phyloP scores from a whole-genome alignment of 2,329 filamentous ascomycete genomes.

The Neofusicoccum kwambonambiense region DNA sequence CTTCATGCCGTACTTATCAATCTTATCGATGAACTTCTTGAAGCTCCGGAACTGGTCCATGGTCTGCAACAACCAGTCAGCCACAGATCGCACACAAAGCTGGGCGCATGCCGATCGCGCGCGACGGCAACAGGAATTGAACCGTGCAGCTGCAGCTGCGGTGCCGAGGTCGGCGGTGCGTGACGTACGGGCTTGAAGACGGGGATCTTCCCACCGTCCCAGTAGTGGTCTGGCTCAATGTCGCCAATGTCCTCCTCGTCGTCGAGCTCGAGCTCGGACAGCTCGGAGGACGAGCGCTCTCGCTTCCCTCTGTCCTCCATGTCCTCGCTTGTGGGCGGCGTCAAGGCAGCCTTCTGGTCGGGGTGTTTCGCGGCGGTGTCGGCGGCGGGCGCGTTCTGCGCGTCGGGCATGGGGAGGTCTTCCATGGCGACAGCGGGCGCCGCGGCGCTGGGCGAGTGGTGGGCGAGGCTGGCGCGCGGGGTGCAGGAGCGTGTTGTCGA shows the following conservation, averaged over 20 bases:
- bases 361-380: slow-evolving; percentile 26
- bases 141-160: slow-evolving; percentile 5
- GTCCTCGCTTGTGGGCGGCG: slow-evolving; percentile 54
- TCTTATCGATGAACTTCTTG: slow-evolving; percentile 82
- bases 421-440: slow-evolving; percentile 13
- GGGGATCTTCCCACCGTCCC: slow-evolving; percentile 76
- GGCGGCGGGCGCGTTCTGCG: slow-evolving; percentile 8
- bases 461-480: neutral
- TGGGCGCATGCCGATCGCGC: neutral
- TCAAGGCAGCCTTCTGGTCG: slow-evolving; percentile 45
- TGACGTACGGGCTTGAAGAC: slow-evolving; percentile 80
- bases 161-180: slow-evolving; percentile 13
- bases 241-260: slow-evolving; percentile 62
- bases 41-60: slow-evolving; percentile 96
- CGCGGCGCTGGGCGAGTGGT: neutral
- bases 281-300: slow-evolving; percentile 46
- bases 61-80: slow-evolving; percentile 48
- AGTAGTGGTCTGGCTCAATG: slow-evolving; percentile 82
- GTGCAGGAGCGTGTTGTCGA: neutral
- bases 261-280: slow-evolving; percentile 48
- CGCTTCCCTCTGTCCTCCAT: slow-evolving; percentile 45
- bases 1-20: slow-evolving; percentile 95
- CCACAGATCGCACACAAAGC: neutral
- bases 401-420: slow-evolving; percentile 9
- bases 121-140: neutral